Conservation (phyloP, 441 rosid species). For the Viola pubescens region DNA sequence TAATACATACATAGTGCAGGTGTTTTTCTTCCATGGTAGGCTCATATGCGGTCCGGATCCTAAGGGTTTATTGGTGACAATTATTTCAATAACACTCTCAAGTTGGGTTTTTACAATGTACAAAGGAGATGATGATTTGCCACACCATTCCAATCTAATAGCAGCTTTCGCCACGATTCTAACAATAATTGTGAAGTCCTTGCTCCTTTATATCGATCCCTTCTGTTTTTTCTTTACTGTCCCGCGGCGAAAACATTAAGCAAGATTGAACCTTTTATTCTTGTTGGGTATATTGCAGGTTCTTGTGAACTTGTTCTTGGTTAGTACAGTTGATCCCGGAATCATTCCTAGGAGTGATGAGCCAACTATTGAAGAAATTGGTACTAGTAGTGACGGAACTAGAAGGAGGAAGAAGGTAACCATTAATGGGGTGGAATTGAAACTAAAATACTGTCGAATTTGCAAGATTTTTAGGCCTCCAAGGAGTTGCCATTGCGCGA, state of each 20-base stretch:
- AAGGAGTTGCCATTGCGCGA: conserved; percentile 44
- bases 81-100: conserved; percentile 25
- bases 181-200: conserved; percentile 22
- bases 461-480: conserved; percentile 42
- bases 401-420: conserved; percentile 23
- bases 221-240: background rate
- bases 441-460: conserved; percentile 37
- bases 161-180: conserved; percentile 16
- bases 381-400: conserved; percentile 15
- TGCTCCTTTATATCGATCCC: background rate
- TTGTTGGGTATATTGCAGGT: conserved; percentile 18
- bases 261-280: too few relatives aligned
- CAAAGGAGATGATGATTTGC: conserved; percentile 21
- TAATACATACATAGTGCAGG: conserved; percentile 16
- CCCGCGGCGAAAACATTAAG: too few relatives aligned
- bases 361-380: conserved; percentile 16
- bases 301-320: conserved; percentile 27
- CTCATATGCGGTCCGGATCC: conserved; percentile 38
- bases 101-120: conserved; percentile 33
- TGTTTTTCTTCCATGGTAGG: conserved; percentile 36
- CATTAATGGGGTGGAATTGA: conserved; percentile 31
- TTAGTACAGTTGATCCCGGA: conserved; percentile 36
- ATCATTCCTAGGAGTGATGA: conserved; percentile 27
- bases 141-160: conserved; percentile 14
- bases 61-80: conserved; percentile 28